phyloP scores from a whole-genome alignment of 176 grass and related monocot species.

The Cocos nucifera region DNA sequence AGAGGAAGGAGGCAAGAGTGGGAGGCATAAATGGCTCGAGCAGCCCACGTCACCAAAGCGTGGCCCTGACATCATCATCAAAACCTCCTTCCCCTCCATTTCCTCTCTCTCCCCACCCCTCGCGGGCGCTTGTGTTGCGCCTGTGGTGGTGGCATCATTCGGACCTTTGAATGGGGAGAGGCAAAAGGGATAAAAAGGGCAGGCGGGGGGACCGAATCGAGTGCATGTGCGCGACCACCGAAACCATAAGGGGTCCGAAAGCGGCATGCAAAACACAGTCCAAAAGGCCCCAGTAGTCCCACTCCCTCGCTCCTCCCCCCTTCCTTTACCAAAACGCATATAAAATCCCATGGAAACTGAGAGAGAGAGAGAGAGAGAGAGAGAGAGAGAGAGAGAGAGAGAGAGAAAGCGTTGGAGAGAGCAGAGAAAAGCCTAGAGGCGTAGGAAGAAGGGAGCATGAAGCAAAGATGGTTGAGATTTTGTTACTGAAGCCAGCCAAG shows the following conservation, averaged over 20 bases:
- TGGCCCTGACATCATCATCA: neutral
- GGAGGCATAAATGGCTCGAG: neutral
- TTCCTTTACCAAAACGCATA: no score
- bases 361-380: neutral
- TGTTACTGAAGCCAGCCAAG: neutral
- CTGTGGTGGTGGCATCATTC: slow-evolving; percentile 14
- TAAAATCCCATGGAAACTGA: no score
- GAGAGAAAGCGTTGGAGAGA: neutral
- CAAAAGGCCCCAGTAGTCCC: neutral
- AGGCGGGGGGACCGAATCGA: slow-evolving; percentile 4
- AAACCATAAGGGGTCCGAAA: neutral
- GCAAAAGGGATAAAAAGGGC: neutral
- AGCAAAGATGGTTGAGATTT: slow-evolving; percentile 4
- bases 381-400: neutral
- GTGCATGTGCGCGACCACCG: slow-evolving; percentile 1
- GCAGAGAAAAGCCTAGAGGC: neutral
- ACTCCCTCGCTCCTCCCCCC: neutral
- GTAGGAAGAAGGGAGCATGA: neutral
- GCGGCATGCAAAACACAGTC: no score
- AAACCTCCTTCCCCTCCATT: neutral
- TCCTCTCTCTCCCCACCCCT: no score
- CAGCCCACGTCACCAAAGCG: neutral
- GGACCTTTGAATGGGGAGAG: slow-evolving; percentile 6
- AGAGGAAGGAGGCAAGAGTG: neutral
- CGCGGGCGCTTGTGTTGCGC: neutral